Evolutionary conservation across 768 basidiomycete species (phyloP).

Genomic region (Leucogyrophana mollusca): DNA sequence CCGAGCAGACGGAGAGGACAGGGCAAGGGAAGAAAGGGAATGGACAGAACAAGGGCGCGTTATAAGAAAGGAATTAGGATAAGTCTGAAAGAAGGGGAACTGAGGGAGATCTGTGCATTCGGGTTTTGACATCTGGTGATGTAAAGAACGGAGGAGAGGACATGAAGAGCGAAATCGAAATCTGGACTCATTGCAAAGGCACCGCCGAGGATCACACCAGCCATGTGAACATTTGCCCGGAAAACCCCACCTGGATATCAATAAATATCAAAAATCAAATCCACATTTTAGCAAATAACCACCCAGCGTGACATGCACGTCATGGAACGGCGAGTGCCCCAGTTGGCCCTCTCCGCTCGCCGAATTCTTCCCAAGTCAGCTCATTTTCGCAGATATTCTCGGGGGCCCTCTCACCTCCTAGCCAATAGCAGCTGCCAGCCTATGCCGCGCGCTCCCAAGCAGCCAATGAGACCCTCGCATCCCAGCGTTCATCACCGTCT

Average conservation of each 20-base stretch:
- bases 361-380: slow-evolving; percentile 6
- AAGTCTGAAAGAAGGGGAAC: slow-evolving; percentile 15
- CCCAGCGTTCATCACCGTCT: neutral
- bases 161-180: slow-evolving; percentile 13
- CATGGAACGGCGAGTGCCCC: neutral
- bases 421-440: neutral
- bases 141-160: slow-evolving; percentile 2
- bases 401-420: too few species aligned
- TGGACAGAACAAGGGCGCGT: slow-evolving; percentile 8
- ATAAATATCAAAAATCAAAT: neutral
- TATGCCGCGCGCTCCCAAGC: neutral
- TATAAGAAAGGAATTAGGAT: slow-evolving; percentile 22
- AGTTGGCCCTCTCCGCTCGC: neutral
- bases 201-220: slow-evolving; percentile 1
- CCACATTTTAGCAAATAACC: neutral
- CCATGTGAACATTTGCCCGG: neutral
- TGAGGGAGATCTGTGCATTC: slow-evolving; percentile 16
- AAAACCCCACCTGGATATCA: neutral
- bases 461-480: neutral
- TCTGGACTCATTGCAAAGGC: slow-evolving; percentile 6
- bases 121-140: slow-evolving; percentile 12
- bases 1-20: slow-evolving; percentile 4
- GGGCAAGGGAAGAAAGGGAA: slow-evolving; percentile 11
- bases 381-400: too few species aligned
- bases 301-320: neutral